A percentile compares a stretch with the other conserved stretches of the same genome.
phyloP scores from a whole-genome alignment of 2,329 filamentous ascomycete genomes.

The Eurotiales sp. region DNA sequence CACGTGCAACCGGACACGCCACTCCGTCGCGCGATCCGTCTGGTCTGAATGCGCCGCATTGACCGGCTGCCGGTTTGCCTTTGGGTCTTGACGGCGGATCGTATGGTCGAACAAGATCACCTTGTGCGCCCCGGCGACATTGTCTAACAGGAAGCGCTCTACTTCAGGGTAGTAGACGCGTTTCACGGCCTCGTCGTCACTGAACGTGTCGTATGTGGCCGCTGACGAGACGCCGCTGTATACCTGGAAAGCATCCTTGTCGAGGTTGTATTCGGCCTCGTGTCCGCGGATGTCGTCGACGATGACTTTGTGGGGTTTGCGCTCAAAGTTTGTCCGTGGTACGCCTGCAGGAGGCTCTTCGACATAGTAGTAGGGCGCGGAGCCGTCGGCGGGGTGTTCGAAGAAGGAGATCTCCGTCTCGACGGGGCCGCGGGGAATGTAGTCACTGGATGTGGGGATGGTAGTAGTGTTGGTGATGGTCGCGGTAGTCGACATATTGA shows the following conservation, averaged over 20 bases:
- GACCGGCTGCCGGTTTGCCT: constrained; percentile 65
- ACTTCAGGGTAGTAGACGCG: constrained; percentile 80
- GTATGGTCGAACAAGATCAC: constrained; percentile 86
- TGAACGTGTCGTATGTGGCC: constrained; percentile 54
- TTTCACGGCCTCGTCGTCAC: constrained; percentile 65
- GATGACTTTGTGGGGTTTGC: constrained; percentile 48
- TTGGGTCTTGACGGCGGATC: constrained; percentile 63
- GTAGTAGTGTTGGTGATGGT: constrained; percentile 10
- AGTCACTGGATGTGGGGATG: constrained; percentile 22
- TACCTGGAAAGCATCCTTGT: constrained; percentile 71
- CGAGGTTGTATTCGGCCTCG: constrained; percentile 64
- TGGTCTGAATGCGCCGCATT: constrained; percentile 78
- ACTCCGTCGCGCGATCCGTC: constrained; percentile 61
- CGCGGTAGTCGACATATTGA: background rate
- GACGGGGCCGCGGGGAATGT: constrained; percentile 58
- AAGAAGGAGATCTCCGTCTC: constrained; percentile 65
- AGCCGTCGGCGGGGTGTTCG: constrained; percentile 56
- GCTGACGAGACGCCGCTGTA: constrained; percentile 57
- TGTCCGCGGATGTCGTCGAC: constrained; percentile 71
- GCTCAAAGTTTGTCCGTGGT: constrained; percentile 63
- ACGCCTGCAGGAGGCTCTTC: constrained; percentile 58
- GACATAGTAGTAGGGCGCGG: constrained; percentile 63
- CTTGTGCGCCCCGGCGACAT: constrained; percentile 62
- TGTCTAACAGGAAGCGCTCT: constrained; percentile 63
- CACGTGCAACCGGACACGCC: constrained; percentile 66